Evolutionary conservation across 345 rosid genomes (phyloP), one percentile per base, ranked within the genome.

Genomic region (Turnera subulata): DNA sequence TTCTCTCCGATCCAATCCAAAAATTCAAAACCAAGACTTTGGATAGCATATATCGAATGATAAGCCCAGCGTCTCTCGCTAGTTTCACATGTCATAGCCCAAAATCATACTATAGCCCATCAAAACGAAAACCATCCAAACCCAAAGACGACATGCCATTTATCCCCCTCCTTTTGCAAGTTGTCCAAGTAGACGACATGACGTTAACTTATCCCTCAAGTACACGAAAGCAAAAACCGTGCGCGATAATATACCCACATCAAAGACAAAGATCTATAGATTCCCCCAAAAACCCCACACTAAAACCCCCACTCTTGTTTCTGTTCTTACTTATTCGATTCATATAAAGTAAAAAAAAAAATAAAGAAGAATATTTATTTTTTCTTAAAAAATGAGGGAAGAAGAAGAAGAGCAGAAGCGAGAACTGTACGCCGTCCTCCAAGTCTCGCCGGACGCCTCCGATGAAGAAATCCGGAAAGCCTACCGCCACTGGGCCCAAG

Each of bases 401-500:
- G 75, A 59, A 50, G 62, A 60, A 19, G 58, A 24, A 19, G 46
- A 46, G 7, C 35, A 53, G 1, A 76, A 78, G 46, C 76, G 82
- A 72, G 89, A 88, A 47, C 86, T 94, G 22, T 94, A 94, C 72
- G 97, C 95, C 0, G 77, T 86, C 16, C 75, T 94, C 20, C 87
- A 94, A 69, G 74, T 94, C 11, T 84, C 99, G 1, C 99, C 99
- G 22, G 93, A 82, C 1, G 96, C 99, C 23, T 76, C 97, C 72
- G 82, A 82, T 46, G 97, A 94, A 72, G 97, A 94, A 75, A 88
- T 94, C 73, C 72, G 82, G 26, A 83, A 73, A 58, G 83, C 99
- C 62, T 88, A 90, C 71, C 97, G 95, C 19, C 95, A 88, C 52
- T 90, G 88, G 92, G 99, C 99, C 40, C 99, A 90, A 79, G 82